Conservation (phyloP, 371 early-diverging fungal genomes). For the Massospora cicadina region DNA sequence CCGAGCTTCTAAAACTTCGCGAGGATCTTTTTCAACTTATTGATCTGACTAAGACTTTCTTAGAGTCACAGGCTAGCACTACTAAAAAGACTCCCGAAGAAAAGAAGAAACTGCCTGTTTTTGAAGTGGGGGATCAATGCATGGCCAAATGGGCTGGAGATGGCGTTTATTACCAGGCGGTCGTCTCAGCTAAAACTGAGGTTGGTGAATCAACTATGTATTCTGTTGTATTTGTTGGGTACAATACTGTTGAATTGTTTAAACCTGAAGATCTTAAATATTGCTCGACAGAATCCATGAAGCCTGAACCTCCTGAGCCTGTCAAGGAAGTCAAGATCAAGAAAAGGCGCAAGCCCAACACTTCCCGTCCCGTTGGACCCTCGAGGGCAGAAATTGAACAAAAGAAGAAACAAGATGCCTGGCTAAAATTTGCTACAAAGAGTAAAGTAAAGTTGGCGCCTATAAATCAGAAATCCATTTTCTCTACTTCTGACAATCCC, state of each 20-base stretch:
- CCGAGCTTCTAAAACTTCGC: constrained; percentile 43
- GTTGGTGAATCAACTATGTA: constrained; percentile 36
- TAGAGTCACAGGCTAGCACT: constrained; percentile 14
- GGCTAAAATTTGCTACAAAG: constrained; percentile 56
- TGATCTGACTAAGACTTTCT: constrained; percentile 23
- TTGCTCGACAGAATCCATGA: constrained; percentile 14
- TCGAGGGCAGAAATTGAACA: constrained; percentile 38
- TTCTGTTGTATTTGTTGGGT: constrained; percentile 53
- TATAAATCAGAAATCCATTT: constrained; percentile 46
- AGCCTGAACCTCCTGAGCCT: constrained; percentile 20
- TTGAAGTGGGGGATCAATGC: constrained; percentile 37
- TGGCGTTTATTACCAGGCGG: constrained; percentile 52
- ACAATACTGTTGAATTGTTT: constrained; percentile 35
- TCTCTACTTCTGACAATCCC: constrained; percentile 44
- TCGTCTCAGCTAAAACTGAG: constrained; percentile 34
- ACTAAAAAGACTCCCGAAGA: constrained; percentile 9
- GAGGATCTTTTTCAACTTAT: constrained; percentile 53
- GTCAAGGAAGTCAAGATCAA: constrained; percentile 18
- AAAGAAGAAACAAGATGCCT: constrained; percentile 52
- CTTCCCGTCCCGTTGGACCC: constrained; percentile 10
- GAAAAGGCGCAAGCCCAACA: constrained; percentile 24
- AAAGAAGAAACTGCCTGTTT: constrained; percentile 14
- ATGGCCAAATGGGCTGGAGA: constrained; percentile 45
- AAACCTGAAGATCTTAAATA: constrained; percentile 35
- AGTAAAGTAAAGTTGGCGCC: constrained; percentile 15